A percentile compares a stretch with the other conserved stretches of the same genome.
Conservation (phyloP, 2,329 filamentous ascomycete species). For the Zymoseptoria brevis region DNA sequence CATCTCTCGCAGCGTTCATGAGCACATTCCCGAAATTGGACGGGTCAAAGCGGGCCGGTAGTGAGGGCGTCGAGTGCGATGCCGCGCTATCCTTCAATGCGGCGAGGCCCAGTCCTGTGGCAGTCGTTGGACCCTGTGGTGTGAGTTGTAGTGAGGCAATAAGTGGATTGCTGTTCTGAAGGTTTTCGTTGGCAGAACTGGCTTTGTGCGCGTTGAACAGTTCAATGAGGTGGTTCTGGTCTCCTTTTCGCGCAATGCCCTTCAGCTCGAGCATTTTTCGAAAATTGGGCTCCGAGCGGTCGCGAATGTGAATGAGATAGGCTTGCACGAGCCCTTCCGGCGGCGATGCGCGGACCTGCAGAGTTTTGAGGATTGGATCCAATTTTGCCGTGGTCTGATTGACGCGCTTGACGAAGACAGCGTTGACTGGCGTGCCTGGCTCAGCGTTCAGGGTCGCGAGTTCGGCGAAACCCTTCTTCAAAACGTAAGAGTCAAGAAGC, state of each 20-base stretch:
- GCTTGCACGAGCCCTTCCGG: constrained; percentile 93
- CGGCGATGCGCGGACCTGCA: constrained; percentile 85
- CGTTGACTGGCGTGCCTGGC: constrained; percentile 44
- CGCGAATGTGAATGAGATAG: constrained; percentile 93
- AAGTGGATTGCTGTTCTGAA: constrained; percentile 60
- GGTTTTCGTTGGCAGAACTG: constrained; percentile 55
- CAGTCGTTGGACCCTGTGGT: constrained; percentile 28
- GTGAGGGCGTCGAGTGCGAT: constrained; percentile 28
- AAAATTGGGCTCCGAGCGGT: constrained; percentile 91
- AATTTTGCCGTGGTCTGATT: constrained; percentile 76
- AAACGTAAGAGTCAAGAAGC: constrained; percentile 87
- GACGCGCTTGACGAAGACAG: constrained; percentile 76
- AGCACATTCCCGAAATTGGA: constrained; percentile 76
- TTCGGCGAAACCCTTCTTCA: constrained; percentile 70
- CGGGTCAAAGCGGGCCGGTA: constrained; percentile 60
- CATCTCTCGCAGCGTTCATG: constrained; percentile 79
- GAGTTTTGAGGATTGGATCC: constrained; percentile 87
- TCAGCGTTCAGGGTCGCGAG: constrained; percentile 56
- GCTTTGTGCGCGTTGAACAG: constrained; percentile 81
- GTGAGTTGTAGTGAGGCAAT: constrained; percentile 57
- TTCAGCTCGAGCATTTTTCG: constrained; percentile 93
- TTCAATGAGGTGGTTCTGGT: constrained; percentile 76
- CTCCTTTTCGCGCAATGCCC: constrained; percentile 70
- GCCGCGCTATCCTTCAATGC: constrained; percentile 34
- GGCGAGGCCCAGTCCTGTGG: constrained; percentile 18